Evolutionary conservation across 176 grass and related monocot genomes (phyloP), one percentile per base, ranked within the genome.

Genomic region (Elymus sibiricus): DNA sequence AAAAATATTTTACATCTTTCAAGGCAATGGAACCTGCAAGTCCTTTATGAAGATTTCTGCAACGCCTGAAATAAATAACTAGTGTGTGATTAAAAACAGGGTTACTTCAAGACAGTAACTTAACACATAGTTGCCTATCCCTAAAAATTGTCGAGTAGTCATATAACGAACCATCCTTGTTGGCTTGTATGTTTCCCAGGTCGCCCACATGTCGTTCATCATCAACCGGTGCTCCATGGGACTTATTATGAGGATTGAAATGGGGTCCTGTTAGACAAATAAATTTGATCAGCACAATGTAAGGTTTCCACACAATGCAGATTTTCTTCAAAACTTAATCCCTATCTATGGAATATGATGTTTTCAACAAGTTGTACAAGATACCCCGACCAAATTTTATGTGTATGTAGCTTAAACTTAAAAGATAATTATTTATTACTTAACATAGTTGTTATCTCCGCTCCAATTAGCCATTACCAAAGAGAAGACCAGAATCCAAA

Each of bases 21-120:
- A 38, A 72, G 5, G 70, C 4, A 29, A 38, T 5, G 44, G 34
- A 86, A 94, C 89, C 92, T 91, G 89, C 34, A 91, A 13, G 49
- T 94, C 92, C 62, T 90, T 94, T 79, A 91, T 86, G 76, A 64
- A 89, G 70, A 94, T 70, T 91, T 94, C 92, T 22, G 92, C 92
- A 65, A 89, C 55, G 26, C 92, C 92, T 94, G 86, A 70, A 91
- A 86, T 75, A 88, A 82, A 47, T 10, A 64, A 40, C 1, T 21
- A 10, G 7, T 0, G 19, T 64, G 65, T 83, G 74, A 76, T 29
- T 75, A 83, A 58, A 55, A 24, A 19, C 13, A 64, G 7, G 38
- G 34, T 51, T 82, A 55, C 47, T 73, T 76, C 28, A 60, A 49
- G 19, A 77, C 11, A 34, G 27, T 35, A 84, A 76, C 58, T 56